Conservation (phyloP, 2,329 filamentous ascomycete species). For the Remersonia thermophila region DNA sequence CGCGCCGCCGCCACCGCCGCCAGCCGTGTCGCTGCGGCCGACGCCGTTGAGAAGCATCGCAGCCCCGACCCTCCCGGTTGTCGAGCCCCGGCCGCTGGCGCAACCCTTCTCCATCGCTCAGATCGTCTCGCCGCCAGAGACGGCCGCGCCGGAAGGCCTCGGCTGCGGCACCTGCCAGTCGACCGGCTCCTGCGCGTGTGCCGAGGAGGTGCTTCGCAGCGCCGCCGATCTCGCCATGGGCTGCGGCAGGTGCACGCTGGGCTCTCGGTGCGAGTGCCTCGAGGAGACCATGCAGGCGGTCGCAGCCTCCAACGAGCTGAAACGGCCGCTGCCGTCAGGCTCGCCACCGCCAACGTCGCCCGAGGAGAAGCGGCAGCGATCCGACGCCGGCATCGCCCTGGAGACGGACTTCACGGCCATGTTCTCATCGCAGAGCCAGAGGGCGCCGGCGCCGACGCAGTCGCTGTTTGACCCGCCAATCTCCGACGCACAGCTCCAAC, state of each 20-base stretch:
- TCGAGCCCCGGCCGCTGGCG: conserved; percentile 21
- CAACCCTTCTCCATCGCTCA: conserved; percentile 44
- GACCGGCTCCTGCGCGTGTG: conserved; percentile 43
- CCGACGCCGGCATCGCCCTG: conserved; percentile 34
- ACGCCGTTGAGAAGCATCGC: conserved; percentile 5
- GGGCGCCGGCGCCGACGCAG: conserved; percentile 7
- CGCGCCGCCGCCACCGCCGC: neutral
- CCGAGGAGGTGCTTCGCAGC: conserved; percentile 41
- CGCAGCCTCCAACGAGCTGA: conserved; percentile 29
- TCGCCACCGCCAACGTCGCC: conserved; percentile 32
- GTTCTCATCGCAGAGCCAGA: conserved; percentile 29
- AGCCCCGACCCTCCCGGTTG: conserved; percentile 13
- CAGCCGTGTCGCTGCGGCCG: conserved; percentile 6
- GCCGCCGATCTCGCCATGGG: conserved; percentile 38
- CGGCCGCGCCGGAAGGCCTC: conserved; percentile 25
- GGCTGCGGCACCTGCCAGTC: conserved; percentile 46
- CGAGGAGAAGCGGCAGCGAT: conserved; percentile 44
- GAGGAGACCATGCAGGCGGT: conserved; percentile 45
- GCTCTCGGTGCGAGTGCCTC: conserved; percentile 51
- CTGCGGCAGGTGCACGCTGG: conserved; percentile 54
- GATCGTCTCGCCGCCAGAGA: conserved; percentile 43
- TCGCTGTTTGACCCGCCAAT: conserved; percentile 22
- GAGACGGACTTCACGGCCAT: conserved; percentile 65
- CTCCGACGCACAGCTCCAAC: conserved; percentile 17
- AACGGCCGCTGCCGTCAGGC: conserved; percentile 30